Conservation (phyloP, 352 stramenopile species). For the Pythium sp. region DNA sequence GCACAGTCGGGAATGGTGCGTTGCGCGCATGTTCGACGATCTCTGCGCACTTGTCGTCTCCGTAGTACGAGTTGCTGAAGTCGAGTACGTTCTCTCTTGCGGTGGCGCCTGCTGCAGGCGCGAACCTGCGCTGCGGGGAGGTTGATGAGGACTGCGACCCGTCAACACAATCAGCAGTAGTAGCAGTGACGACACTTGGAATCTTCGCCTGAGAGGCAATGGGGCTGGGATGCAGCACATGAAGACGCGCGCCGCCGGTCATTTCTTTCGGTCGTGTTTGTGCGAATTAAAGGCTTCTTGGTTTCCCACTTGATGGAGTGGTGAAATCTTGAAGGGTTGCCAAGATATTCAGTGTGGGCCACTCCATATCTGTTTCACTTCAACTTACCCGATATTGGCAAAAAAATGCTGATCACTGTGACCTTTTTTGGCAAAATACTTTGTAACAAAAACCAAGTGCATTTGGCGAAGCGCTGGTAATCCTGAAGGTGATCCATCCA, state of each 20-base stretch:
- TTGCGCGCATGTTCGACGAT: slow-evolving; percentile 49
- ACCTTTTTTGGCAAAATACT: not conserved
- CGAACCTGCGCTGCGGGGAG: not conserved
- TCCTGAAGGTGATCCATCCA: not conserved
- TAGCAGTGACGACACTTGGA: too few species aligned
- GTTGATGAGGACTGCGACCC: not conserved
- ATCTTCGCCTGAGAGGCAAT: not conserved
- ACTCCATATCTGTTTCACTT: not conserved
- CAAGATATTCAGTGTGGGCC: not conserved
- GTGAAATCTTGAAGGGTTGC: not conserved
- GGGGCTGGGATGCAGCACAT: not conserved
- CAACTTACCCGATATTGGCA: not conserved
- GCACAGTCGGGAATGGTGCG: slow-evolving; percentile 33
- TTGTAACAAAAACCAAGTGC: not conserved
- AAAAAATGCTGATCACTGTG: not conserved
- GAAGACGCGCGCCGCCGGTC: not conserved
- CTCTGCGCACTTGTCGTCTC: slow-evolving; percentile 62
- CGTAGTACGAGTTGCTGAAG: slow-evolving; percentile 72
- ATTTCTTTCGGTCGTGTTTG: not conserved
- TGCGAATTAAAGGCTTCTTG: too few species aligned
- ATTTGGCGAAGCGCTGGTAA: not conserved
- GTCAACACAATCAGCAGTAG: not conserved
- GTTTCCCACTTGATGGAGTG: too few species aligned
- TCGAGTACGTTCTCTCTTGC: slow-evolving; percentile 36
- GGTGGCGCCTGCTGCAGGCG: not conserved